These are phyloP conservation scores for Fusarium nanum DNA, from an alignment of 2,329 filamentous ascomycete species.

Conservation along the genomic window DNA sequence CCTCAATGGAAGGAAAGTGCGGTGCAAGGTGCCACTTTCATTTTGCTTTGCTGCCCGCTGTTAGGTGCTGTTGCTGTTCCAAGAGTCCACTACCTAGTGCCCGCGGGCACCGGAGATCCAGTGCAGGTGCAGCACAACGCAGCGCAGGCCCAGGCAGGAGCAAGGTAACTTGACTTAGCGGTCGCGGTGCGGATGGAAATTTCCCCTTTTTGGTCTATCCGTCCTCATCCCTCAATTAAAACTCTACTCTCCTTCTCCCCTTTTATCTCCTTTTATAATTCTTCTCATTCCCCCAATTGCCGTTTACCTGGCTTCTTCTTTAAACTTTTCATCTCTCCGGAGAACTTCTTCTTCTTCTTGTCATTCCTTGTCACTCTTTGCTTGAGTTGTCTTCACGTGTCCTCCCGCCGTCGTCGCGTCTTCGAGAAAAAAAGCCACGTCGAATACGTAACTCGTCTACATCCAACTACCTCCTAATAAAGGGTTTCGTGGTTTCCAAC, in stretches of 20 bases:
- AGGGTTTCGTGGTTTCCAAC: constrained; percentile 14
- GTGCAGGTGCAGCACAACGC: constrained; percentile 29
- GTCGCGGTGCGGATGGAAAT: constrained; percentile 47
- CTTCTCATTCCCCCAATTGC: constrained; percentile 40
- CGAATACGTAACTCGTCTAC: constrained; percentile 31
- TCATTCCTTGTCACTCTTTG: constrained; percentile 51
- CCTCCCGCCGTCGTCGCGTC: constrained; percentile 46
- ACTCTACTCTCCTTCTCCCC: constrained; percentile 43
- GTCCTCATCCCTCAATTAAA: constrained; percentile 39
- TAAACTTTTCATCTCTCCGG: constrained; percentile 39
- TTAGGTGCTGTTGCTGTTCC: not conserved
- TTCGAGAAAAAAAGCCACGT: constrained; percentile 37
- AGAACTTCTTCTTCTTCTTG: constrained; percentile 51
- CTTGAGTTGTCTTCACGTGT: constrained; percentile 37
- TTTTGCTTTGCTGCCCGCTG: constrained; percentile 13
- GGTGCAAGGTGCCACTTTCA: constrained; percentile 44
- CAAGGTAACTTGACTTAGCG: not conserved
- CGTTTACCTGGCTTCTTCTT: constrained; percentile 34
- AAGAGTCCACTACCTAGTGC: constrained; percentile 3
- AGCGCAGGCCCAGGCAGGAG: constrained; percentile 12
- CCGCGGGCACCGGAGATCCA: constrained; percentile 38
- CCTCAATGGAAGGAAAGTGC: constrained; percentile 37
- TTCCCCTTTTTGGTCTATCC: constrained; percentile 53
- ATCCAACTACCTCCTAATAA: constrained; percentile 32
- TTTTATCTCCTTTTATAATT: constrained; percentile 44